Evolutionary conservation across 805 yeast species (phyloP), one percentile per base, ranked within the genome.

Genomic region (Jamesozyma hellenica): DNA sequence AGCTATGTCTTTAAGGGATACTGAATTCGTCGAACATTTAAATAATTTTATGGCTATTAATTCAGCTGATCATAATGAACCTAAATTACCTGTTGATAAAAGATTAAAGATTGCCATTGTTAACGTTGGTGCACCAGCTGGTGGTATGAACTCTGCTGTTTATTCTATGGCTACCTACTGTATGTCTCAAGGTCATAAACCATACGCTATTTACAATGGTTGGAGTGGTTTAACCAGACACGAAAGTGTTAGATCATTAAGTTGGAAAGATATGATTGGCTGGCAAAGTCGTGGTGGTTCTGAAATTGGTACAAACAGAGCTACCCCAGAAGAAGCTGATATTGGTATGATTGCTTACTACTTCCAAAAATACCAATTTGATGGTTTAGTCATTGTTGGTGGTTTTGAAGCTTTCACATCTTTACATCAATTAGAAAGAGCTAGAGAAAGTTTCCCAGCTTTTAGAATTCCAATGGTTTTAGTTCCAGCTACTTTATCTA

Each of bases 401-500:
- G 94, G 94, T 1, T 82, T 82, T 56, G 94, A 82, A 63, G 84
- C 83, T 4, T 80, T 80, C 51, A 69, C 71, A n/a, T 74, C 90
- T 7, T 67, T 82, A 51, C 71, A 79, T 53, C 77, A 81, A 63
- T 67, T 82, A 51, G 75, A 77, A 49, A 63, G 62, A 38, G 78
- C 81, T 18, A 71, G 83, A 57, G 50, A 60, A 15, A 69, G 68
- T 50, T 82, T 76, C 56, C 85, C 88, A 16, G 73, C 78, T 7
- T 82, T 82, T 65, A 69, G 77, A 49, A 81, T 82, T 42, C 94
- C 94, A 49, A 75, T 79, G 78, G 77, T 79, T 41, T 73, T 77
- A 43, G 71, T 82, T 35, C 92, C 92, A 15, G 85, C 90, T 28
- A 82, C 90, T 12, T 73, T 82, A 38, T 80, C 88, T 16, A 81